Evolutionary conservation across 805 yeast genomes (phyloP).

Genomic region (Yarrowia yakushimensis): DNA sequence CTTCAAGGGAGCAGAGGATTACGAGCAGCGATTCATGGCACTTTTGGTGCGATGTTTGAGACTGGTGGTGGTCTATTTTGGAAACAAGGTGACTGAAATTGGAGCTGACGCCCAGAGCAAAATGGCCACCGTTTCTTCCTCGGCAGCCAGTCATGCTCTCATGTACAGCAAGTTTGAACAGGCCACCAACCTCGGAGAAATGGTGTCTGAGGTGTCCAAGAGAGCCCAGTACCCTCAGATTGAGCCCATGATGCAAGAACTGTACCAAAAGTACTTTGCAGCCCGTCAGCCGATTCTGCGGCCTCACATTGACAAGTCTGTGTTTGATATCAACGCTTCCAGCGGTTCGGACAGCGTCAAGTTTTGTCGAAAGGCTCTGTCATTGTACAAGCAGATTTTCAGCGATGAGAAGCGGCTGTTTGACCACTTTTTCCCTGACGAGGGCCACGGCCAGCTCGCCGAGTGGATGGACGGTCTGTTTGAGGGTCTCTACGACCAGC

Average conservation of each 20-base stretch:
- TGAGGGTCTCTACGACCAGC: conserved; percentile 72
- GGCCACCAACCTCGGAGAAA: conserved; percentile 40
- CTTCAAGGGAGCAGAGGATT: conserved; percentile 67
- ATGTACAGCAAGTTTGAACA: conserved; percentile 61
- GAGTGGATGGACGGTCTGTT: conserved; percentile 60
- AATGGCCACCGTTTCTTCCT: conserved; percentile 23
- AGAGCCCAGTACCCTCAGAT: conserved; percentile 52
- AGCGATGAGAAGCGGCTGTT: conserved; percentile 62
- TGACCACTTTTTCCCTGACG: conserved; percentile 28
- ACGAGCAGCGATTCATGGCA: conserved; percentile 70
- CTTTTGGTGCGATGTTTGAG: conserved; percentile 80
- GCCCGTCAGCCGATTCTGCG: conserved; percentile 51
- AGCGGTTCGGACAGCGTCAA: conserved; percentile 48
- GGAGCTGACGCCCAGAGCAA: conserved; percentile 25
- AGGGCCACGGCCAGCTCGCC: conserved; percentile 42
- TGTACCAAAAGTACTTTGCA: conserved; percentile 59
- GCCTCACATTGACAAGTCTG: conserved; percentile 42
- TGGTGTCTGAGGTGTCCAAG: conserved; percentile 40
- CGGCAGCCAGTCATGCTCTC: conserved; percentile 43
- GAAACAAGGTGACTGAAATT: conserved; percentile 39
- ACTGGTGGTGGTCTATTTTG: conserved; percentile 63
- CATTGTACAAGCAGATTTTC: conserved; percentile 57
- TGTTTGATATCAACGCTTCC: conserved; percentile 37
- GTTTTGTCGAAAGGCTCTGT: conserved; percentile 58
- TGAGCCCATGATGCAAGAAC: conserved; percentile 63